Evolutionary conservation across 305 asterid species (phyloP), one percentile per base, ranked within the genome.

Genomic region (Fraxinus sp.): DNA sequence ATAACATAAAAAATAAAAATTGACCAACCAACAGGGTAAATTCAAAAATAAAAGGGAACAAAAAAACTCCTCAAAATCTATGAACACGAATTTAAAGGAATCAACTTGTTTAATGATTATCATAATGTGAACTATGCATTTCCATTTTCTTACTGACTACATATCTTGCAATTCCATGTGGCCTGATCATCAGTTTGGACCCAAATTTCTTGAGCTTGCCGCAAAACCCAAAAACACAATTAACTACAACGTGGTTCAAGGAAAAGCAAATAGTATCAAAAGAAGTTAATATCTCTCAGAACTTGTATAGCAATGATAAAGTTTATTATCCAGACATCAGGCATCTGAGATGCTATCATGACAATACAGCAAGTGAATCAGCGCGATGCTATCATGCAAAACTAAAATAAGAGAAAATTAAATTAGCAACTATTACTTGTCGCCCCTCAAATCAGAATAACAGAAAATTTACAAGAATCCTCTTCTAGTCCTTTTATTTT

Each of bases 271-370:
- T 26, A 66, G 18, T 26, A 66, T 66, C n/a, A 66, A 22, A 62
- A 62, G 1, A 20, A 3, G 10, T 0, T 7, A 2, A 37, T 2
- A 22, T 66, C 7, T 66, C 71, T 22, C 30, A 62, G 36, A 66
- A 66, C 74, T 66, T 66, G 74, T 24, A 10, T 26, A 11, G 4
- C 11, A 81, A 76, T 37, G 10, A 73, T 30, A 39, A 76, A 82
- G 20, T 3, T 16, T 59, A 79, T 79, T 37, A 77, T 75, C 35
- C 33, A 71, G 18, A 80, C 76, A 80, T 80, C 55, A 20, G 6
- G 46, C n/a, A 13, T 46, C 57, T 14, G 62, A 49, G 62, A 49
- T 62, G 71, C 71, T 22, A 20, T 22, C 71, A 59, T 6, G 70
- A 20, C 11, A 59, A 59, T 4, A 7, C 70, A 59, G 70, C 7